Base-by-base conservation (phyloP, 768 basidiomycete species). In the Boletus rubroflammeus region DNA sequence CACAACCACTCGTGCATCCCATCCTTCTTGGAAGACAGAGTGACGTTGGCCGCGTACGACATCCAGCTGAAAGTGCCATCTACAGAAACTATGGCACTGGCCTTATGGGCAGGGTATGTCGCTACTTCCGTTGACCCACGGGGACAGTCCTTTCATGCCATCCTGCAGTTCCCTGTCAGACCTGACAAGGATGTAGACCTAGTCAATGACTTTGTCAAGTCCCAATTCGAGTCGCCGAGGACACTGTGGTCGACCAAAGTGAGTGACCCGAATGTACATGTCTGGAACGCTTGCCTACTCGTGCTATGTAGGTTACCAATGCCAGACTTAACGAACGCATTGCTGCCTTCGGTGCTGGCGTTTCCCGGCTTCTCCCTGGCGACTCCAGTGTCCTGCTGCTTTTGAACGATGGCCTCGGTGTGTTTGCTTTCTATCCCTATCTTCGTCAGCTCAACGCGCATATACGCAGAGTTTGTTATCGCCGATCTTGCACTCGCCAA, bases 31-130 rank as follows among this genome's bases (percentile, higher is more conserved):
- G 94, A 7, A 77, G 93, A 47, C 94, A 98, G 77, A 92, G 91
- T 62, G 95, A 97, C 68, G 87, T 88, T 26, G 86, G 85, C 13
- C 79, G 86, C 47, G 90, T 94, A 4, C 77, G 94, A 50, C 85
- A 90, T 64, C 79, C 87, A 13, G 78, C 81, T 8, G 89, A 95
- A 73, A 93, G 90, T 62, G 90, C 92, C 0, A 76, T 94, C 15
- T 96, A 95, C 70, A 82, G 95, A 63, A 93, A 90, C 74, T 97
- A 94, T 76, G 82, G 88, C 14, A 92, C 88, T 25, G 90, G 90
- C 14, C 75, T 90, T 54, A 80, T 84, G 82, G 93, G 82, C 62
- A 83, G 86, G 75, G 93, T 85, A 71, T 69, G 82, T 75, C 31
- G 5, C 15, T 17, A n/a, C 21, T 53, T 60, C 44, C 50, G 59